phyloP scores from a whole-genome alignment of 2,329 filamentous ascomycete species.

The Xylaria sp. region DNA sequence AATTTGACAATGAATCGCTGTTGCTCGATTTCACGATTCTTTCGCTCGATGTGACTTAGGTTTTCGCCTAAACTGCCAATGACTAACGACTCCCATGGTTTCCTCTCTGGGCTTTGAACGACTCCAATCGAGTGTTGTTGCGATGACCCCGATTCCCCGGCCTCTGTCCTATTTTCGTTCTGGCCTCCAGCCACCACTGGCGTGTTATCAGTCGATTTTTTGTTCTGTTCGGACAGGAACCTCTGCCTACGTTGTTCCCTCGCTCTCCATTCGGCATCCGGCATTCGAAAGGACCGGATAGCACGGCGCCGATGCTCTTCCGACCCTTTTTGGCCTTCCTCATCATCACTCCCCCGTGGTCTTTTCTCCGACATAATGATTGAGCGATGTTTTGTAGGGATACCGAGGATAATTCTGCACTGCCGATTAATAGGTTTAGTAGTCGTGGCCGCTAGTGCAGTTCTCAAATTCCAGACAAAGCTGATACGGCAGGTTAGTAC shows the following conservation, averaged over 20 bases:
- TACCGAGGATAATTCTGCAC: not conserved
- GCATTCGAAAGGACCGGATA: constrained; percentile 38
- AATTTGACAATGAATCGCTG: constrained; percentile 49
- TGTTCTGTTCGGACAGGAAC: constrained; percentile 28
- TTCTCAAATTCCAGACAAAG: constrained; percentile 36
- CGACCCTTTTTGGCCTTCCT: constrained; percentile 4
- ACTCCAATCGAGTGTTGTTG: constrained; percentile 5
- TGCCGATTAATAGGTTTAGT: not conserved
- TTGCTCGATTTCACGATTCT: constrained; percentile 53
- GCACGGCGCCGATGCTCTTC: constrained; percentile 19
- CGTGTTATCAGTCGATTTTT: constrained; percentile 19
- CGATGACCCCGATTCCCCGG: not conserved
- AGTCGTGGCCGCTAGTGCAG: not conserved
- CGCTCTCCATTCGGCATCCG: constrained; percentile 40
- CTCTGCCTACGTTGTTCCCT: constrained; percentile 39
- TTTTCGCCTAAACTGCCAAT: constrained; percentile 54
- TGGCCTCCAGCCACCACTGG: constrained; percentile 5
- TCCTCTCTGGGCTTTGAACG: constrained; percentile 27
- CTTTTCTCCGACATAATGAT: constrained; percentile 29
- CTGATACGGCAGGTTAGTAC: constrained; percentile 21
- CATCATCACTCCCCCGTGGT: not conserved
- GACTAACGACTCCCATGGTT: constrained; percentile 49
- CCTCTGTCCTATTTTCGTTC: constrained; percentile 16
- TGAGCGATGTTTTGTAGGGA: not conserved
- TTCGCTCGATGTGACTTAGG: constrained; percentile 52